Conservation (phyloP, 139 green algal genomes). For the Nannochloris sp. region DNA sequence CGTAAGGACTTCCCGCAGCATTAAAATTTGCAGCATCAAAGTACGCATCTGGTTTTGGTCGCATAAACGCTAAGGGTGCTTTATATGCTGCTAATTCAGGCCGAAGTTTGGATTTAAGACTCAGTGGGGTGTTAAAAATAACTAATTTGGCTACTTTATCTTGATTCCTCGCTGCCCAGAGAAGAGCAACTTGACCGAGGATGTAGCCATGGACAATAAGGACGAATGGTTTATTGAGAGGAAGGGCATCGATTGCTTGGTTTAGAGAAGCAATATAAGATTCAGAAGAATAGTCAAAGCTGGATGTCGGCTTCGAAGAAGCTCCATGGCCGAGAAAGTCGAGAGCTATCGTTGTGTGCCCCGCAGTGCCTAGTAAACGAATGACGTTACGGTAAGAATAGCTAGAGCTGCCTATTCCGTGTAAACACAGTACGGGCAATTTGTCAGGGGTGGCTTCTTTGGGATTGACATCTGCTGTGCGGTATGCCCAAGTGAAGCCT, state of each 20-base stretch:
- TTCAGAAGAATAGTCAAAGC: constrained; percentile 44
- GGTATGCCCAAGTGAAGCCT: constrained; percentile 47
- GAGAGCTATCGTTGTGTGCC: constrained; percentile 47
- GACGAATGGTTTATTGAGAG: constrained; percentile 41
- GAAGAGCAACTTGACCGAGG: constrained; percentile 59
- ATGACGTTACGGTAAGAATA: constrained; percentile 55
- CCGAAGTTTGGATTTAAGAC: constrained; percentile 48
- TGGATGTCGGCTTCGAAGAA: constrained; percentile 39
- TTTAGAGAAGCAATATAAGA: constrained; percentile 38
- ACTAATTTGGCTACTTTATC: constrained; percentile 48
- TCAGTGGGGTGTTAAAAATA: constrained; percentile 67
- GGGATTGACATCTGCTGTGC: constrained; percentile 20
- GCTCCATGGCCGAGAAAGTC: constrained; percentile 68
- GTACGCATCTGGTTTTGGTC: constrained; percentile 27
- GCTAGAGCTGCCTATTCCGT: constrained; percentile 52
- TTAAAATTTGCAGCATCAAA: constrained; percentile 33
- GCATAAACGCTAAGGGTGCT: constrained; percentile 59
- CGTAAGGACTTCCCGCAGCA: constrained; percentile 50
- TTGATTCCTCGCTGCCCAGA: constrained; percentile 51
- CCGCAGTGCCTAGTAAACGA: constrained; percentile 46
- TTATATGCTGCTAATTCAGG: constrained; percentile 74
- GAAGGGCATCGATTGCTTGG: constrained; percentile 35
- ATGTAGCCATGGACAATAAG: constrained; percentile 54
- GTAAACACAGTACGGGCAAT: constrained; percentile 53
- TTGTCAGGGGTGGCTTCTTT: constrained; percentile 12